Percentiles rank a stretch among this genome's conserved stretches.
phyloP scores from a whole-genome alignment of 768 basidiomycete genomes.

The Jaapia argillacea region DNA sequence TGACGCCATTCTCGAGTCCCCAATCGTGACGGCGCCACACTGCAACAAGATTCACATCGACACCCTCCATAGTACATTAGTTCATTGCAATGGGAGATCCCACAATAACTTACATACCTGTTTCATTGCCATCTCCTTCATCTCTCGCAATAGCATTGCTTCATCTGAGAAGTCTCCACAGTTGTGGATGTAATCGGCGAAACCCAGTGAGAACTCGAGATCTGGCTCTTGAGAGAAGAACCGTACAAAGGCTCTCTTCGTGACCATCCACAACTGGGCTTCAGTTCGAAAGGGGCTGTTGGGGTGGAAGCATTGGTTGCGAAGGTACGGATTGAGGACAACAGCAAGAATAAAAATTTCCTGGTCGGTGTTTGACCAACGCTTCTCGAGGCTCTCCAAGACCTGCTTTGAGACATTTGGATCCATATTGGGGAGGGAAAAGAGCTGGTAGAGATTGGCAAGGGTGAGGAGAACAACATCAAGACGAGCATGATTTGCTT shows the following conservation, averaged over 20 bases:
- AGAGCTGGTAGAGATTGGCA: constrained; percentile 12
- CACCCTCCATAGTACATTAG: too few species aligned
- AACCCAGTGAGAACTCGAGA: constrained; percentile 1
- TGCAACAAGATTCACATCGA: too few species aligned
- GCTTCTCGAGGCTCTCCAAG: constrained; percentile 16
- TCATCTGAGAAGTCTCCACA: too few species aligned
- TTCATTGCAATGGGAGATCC: too few species aligned
- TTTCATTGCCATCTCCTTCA: too few species aligned
- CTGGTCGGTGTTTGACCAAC: constrained; percentile 24
- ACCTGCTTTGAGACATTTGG: too few species aligned
- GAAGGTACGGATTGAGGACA: constrained; percentile 23
- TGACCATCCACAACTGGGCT: constrained; percentile 1
- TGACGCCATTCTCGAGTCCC: too few species aligned
- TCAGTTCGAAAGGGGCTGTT: neutral
- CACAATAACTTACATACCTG: too few species aligned
- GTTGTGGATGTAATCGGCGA: constrained; percentile 8
- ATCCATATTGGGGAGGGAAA: constrained; percentile 4
- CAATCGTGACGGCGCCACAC: too few species aligned
- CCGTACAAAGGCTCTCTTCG: constrained; percentile 2
- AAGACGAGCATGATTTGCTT: constrained; percentile 3
- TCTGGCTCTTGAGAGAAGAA: constrained; percentile 5
- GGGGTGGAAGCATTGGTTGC: constrained; percentile 3
- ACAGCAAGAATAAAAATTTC: constrained; percentile 24
- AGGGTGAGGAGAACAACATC: constrained; percentile 11
- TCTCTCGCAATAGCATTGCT: too few species aligned